Conservation (phyloP, 2,329 filamentous ascomycete genomes). For the Thelonectria rubi region DNA sequence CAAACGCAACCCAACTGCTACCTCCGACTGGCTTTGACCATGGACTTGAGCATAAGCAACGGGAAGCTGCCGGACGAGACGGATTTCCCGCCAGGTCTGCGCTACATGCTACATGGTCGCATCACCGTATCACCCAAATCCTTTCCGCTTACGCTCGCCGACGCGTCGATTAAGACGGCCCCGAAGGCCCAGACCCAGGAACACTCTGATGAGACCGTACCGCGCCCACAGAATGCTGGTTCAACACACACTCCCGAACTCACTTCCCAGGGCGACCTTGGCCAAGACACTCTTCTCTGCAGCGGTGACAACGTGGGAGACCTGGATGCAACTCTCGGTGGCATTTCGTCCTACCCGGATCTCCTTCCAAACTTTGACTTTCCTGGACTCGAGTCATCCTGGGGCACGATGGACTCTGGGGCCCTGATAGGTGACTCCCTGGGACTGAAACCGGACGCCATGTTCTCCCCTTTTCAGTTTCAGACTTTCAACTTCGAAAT, state of each 20-base stretch:
- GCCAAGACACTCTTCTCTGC: background rate
- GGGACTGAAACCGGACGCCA: background rate
- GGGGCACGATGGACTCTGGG: background rate
- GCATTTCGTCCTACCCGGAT: background rate
- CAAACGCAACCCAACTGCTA: slow-evolving; percentile 34
- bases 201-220: background rate
- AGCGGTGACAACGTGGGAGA: background rate
- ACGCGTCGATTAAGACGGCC: background rate
- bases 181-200: background rate
- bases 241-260: background rate
- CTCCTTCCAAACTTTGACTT: background rate
- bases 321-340: background rate
- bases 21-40: slow-evolving; percentile 32
- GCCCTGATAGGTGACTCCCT: background rate
- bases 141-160: background rate
- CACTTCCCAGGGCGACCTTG: background rate
- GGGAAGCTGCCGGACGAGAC: slow-evolving; percentile 37
- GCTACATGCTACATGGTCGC: slow-evolving; percentile 21
- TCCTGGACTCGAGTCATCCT: background rate
- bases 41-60: slow-evolving; percentile 40
- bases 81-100: slow-evolving; percentile 33
- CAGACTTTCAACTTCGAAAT: slow-evolving; percentile 1
- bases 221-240: background rate
- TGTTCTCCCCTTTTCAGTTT: background rate
- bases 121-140: slow-evolving; percentile 7